Conservation (phyloP, 148 eudicot species). For the Spergularia marina region DNA sequence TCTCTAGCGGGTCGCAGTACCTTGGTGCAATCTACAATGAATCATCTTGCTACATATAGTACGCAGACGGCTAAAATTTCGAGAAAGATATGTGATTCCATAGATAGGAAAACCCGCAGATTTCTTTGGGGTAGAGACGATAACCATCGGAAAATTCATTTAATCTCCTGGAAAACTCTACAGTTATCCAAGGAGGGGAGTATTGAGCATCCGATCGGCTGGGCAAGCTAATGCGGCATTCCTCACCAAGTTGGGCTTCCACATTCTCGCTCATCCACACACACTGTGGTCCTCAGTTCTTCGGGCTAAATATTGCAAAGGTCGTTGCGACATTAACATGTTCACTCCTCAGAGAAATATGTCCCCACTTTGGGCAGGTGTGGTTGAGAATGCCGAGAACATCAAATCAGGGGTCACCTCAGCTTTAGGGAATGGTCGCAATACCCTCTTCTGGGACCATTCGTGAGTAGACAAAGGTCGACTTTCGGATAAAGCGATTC, state of each 20-base stretch:
- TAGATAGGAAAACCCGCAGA: background rate
- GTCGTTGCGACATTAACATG: background rate
- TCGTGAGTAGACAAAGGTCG: background rate
- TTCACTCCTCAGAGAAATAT: background rate
- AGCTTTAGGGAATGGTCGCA: background rate
- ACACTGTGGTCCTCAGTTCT: background rate
- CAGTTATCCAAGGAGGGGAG: background rate
- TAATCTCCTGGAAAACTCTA: background rate
- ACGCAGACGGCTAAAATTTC: background rate
- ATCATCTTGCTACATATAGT: background rate
- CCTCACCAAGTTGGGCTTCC: background rate
- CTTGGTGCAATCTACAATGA: background rate
- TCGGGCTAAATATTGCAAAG: background rate
- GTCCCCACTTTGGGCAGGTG: background rate
- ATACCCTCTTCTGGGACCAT: background rate
- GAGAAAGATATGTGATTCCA: background rate
- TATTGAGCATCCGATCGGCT: background rate
- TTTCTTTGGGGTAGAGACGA: background rate
- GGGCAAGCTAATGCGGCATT: background rate
- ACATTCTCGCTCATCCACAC: background rate
- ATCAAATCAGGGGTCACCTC: background rate
- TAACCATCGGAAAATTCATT: background rate
- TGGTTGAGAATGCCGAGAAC: background rate
- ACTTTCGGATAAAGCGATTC: background rate
- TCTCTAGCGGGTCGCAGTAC: background rate